A percentile compares a stretch with the other conserved stretches of the same genome.
These are phyloP conservation scores for Leishmania gerbilli DNA, from an alignment of 208 protist species.

Conservation along the genomic window DNA sequence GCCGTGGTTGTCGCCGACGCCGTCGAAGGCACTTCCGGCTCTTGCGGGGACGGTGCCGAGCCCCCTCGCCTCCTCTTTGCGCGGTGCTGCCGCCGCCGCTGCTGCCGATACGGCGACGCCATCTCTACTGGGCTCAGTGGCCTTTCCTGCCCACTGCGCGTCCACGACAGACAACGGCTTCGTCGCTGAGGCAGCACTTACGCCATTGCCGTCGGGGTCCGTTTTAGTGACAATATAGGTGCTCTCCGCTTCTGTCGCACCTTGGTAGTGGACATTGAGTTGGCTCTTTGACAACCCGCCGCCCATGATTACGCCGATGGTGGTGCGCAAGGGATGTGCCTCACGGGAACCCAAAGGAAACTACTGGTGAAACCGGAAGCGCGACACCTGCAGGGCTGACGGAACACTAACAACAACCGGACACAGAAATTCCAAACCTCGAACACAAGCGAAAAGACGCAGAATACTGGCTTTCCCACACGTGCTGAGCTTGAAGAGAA, in stretches of 20 bases:
- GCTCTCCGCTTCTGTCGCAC: constrained; percentile 7
- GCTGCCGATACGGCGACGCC: background rate
- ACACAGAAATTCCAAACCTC: too few relatives aligned
- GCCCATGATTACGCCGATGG: constrained; percentile 12
- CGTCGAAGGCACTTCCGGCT: background rate
- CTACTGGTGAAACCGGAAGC: background rate
- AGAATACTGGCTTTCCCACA: too few relatives aligned
- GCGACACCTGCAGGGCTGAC: background rate
- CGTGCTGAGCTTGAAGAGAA: background rate
- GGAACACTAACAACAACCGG: background rate
- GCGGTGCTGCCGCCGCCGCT: background rate
- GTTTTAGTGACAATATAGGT: constrained; percentile 5
- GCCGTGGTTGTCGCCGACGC: background rate
- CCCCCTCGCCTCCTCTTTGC: background rate
- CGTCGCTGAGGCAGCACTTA: background rate
- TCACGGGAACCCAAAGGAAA: background rate
- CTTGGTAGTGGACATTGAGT: constrained; percentile 9
- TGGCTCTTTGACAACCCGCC: constrained; percentile 12
- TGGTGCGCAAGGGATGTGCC: background rate
- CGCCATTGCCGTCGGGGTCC: background rate
- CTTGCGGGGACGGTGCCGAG: background rate
- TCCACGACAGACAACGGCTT: background rate
- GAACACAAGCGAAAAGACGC: too few relatives aligned
- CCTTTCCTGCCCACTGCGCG: background rate
- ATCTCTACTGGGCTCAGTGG: too few relatives aligned